phyloP scores from a whole-genome alignment of 768 basidiomycete genomes.

The Sistotremastrum suecicum region DNA sequence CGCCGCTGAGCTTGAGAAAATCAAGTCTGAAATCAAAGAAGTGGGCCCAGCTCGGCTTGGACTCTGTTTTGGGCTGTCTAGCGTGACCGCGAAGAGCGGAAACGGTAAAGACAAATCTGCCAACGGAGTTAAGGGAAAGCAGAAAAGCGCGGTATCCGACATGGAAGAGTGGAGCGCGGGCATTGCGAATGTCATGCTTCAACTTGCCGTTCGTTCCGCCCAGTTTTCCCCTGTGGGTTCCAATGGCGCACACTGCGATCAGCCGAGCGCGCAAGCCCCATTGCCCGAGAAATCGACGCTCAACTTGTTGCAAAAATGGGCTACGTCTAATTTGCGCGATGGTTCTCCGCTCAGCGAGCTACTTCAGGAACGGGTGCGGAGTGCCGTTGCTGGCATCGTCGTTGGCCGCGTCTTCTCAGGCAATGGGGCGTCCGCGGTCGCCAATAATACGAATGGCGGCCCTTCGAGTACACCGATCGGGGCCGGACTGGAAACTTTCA shows the following conservation, averaged over 20 bases:
- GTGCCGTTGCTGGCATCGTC: slow-evolving; percentile 48
- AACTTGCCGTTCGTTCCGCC: slow-evolving; percentile 44
- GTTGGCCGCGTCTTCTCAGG: slow-evolving; percentile 18
- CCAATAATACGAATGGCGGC: slow-evolving; percentile 9
- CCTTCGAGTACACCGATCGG: slow-evolving; percentile 14
- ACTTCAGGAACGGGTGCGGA: slow-evolving; percentile 48
- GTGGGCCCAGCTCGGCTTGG: slow-evolving; percentile 49
- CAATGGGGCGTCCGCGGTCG: slow-evolving; percentile 4
- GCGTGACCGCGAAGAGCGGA: slow-evolving; percentile 13
- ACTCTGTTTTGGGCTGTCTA: slow-evolving; percentile 31
- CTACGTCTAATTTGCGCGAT: slow-evolving; percentile 47
- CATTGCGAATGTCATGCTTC: slow-evolving; percentile 57
- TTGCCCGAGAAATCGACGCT: slow-evolving; percentile 40
- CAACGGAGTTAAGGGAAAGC: too few species aligned
- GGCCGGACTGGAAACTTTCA: slow-evolving; percentile 59
- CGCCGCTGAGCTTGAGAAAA: slow-evolving; percentile 37
- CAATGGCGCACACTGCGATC: slow-evolving; percentile 2
- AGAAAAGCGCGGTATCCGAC: neutral
- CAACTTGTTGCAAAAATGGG: slow-evolving; percentile 55
- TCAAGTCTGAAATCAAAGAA: slow-evolving; percentile 69
- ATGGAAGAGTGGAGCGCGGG: slow-evolving; percentile 37
- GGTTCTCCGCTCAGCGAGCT: slow-evolving; percentile 45
- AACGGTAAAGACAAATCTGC: slow-evolving; percentile 20
- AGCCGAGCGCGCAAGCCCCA: slow-evolving; percentile 4
- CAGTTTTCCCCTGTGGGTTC: slow-evolving; percentile 1